Conservation (phyloP, 345 rosid species). For the Hibiscus syriacus region DNA sequence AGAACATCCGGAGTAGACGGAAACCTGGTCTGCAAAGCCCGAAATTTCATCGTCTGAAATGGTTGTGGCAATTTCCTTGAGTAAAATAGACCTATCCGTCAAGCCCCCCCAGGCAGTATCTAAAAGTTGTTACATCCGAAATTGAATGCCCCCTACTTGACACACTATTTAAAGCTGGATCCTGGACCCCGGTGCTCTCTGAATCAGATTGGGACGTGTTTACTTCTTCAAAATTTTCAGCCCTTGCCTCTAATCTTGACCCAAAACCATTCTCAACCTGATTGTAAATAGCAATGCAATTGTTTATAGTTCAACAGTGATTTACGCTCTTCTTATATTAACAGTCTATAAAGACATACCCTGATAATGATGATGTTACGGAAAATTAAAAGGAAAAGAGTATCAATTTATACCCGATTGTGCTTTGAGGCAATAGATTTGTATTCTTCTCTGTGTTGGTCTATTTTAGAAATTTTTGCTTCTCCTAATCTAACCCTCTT, state of each 20-base stretch:
- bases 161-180: conserved; percentile 25
- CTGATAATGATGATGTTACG: neutral
- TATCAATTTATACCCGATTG: conserved; percentile 33
- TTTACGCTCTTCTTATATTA: neutral
- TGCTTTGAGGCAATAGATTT: conserved; percentile 16
- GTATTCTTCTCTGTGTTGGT: conserved; percentile 45
- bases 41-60: conserved; percentile 57
- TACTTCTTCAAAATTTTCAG: conserved; percentile 29
- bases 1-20: conserved; percentile 78
- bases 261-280: too few relatives aligned
- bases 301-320: too few relatives aligned
- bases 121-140: conserved; percentile 56
- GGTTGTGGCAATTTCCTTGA: conserved; percentile 69
- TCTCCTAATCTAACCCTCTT: conserved; percentile 58
- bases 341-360: neutral
- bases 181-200: conserved; percentile 49
- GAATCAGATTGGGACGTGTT: conserved; percentile 52
- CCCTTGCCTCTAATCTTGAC: conserved; percentile 26
- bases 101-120: conserved; percentile 74
- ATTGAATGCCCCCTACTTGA: conserved; percentile 33
- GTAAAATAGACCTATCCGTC: conserved; percentile 62
- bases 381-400: neutral
- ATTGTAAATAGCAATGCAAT: too few relatives aligned
- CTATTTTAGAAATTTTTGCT: conserved; percentile 27
- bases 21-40: conserved; percentile 67